Conservation (phyloP, 192 early-diverging fungal genomes). For the Coemansia sp. region DNA sequence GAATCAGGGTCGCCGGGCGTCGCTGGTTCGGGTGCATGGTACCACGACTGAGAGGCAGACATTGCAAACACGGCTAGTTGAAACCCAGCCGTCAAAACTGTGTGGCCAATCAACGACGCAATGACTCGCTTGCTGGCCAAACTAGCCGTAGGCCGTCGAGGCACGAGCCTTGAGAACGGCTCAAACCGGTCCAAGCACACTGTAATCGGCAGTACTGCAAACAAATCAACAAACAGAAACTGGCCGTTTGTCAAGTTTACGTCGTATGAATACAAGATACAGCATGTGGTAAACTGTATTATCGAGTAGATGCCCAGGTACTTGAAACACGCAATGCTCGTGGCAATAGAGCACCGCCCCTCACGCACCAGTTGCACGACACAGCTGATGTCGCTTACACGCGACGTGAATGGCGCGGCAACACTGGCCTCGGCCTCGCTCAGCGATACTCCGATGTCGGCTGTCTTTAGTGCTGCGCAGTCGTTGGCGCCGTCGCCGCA, state of each 20-base stretch:
- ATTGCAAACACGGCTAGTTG: conserved; percentile 73
- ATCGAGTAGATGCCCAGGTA: conserved; percentile 97
- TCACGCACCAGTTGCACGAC: conserved; percentile 84
- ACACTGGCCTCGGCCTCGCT: conserved; percentile 98
- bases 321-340: conserved; percentile 97
- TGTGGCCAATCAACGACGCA: conserved; percentile 82
- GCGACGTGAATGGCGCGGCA: conserved; percentile 95
- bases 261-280: conserved; percentile 81
- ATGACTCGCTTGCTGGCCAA: conserved; percentile 86
- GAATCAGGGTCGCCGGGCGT: conserved; percentile 58
- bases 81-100: conserved; percentile 75
- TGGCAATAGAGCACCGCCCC: conserved; percentile 95
- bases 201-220: conserved; percentile 82
- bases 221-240: conserved; percentile 91
- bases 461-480: conserved; percentile 90
- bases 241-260: conserved; percentile 89
- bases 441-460: conserved; percentile 93
- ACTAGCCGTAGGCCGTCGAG: conserved; percentile 83
- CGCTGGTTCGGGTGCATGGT: conserved; percentile 44
- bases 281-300: conserved; percentile 95
- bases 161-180: conserved; percentile 66
- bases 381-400: conserved; percentile 79
- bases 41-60: conserved; percentile 78
- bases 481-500: conserved; percentile 99
- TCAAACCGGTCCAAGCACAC: conserved; percentile 82